Percentiles rank a stretch among this genome's conserved stretches.
Evolutionary conservation across 2,329 filamentous ascomycete genomes (phyloP).

Genomic region (Verticillium nonalfalfae): DNA sequence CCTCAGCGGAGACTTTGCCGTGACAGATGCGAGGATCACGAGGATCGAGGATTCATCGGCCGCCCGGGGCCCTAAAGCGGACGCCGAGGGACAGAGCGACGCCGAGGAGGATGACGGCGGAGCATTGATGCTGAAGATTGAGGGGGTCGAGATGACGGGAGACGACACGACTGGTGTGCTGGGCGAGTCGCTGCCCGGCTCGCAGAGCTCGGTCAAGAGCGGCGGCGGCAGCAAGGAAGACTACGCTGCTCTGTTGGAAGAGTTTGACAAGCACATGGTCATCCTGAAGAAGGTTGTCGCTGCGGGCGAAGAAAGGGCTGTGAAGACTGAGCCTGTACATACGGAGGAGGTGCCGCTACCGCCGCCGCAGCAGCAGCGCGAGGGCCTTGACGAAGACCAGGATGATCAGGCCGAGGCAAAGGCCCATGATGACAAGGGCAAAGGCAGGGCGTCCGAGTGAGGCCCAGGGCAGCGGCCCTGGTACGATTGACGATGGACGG

Average conservation of each 20-base stretch:
- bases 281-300: conserved; percentile 47
- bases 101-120: conserved; percentile 21
- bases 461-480: not conserved
- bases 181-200: conserved; percentile 11
- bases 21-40: conserved; percentile 38
- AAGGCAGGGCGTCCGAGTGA: not conserved
- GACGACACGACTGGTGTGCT: conserved; percentile 17
- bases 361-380: not conserved
- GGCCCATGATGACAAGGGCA: not conserved
- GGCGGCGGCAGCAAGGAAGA: conserved; percentile 32
- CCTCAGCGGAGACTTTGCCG: conserved; percentile 67
- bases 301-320: conserved; percentile 29
- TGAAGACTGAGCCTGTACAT: conserved; percentile 1
- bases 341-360: not conserved
- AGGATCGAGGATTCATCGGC: conserved; percentile 28
- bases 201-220: conserved; percentile 22
- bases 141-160: conserved; percentile 38
- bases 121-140: conserved; percentile 55
- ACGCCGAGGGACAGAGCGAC: conserved; percentile 20
- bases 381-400: not conserved
- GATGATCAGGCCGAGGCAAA: not conserved
- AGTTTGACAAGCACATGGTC: conserved; percentile 52
- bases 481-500: not conserved
- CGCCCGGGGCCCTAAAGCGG: conserved; percentile 16
- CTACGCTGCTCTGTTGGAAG: conserved; percentile 43